These are phyloP conservation scores for Penicillium sp. DNA, from an alignment of 2,329 filamentous ascomycete species.

Conservation along the genomic window DNA sequence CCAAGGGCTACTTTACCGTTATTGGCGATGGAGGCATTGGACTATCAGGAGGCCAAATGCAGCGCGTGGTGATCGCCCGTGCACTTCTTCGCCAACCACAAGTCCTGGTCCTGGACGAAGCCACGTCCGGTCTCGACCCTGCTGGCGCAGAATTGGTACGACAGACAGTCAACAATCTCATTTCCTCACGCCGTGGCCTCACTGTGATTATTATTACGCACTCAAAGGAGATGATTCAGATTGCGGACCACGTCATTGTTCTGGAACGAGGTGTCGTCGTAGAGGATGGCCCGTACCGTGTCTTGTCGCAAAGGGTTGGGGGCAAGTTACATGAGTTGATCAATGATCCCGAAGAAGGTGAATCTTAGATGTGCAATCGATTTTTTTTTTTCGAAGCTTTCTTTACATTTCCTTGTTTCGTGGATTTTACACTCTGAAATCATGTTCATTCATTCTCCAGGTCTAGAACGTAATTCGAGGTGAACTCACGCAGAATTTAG, in stretches of 20 bases:
- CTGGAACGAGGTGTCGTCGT: slow-evolving; percentile 65
- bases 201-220: slow-evolving; percentile 83
- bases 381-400: background rate
- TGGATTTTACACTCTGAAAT: background rate
- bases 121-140: slow-evolving; percentile 75
- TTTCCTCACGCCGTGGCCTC: slow-evolving; percentile 47
- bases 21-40: slow-evolving; percentile 73
- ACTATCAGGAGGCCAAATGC: slow-evolving; percentile 78
- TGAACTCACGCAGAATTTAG: too few relatives aligned
- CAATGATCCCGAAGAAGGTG: slow-evolving; percentile 13
- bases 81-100: slow-evolving; percentile 69
- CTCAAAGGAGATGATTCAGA: slow-evolving; percentile 78
- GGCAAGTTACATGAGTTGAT: slow-evolving; percentile 48
- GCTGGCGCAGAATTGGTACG: slow-evolving; percentile 65
- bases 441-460: background rate
- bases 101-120: slow-evolving; percentile 80
- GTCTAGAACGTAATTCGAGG: too few relatives aligned
- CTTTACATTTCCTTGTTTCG: too few relatives aligned
- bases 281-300: slow-evolving; percentile 67
- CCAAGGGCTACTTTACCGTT: slow-evolving; percentile 67
- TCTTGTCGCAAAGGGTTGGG: slow-evolving; percentile 50
- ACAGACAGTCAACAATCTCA: slow-evolving; percentile 58
- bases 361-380: background rate
- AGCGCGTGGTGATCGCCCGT: slow-evolving; percentile 76
- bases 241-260: slow-evolving; percentile 71